These are phyloP conservation scores for Capillidium heterosporum DNA, from an alignment of 371 early-diverging fungal species.

Conservation along the genomic window DNA sequence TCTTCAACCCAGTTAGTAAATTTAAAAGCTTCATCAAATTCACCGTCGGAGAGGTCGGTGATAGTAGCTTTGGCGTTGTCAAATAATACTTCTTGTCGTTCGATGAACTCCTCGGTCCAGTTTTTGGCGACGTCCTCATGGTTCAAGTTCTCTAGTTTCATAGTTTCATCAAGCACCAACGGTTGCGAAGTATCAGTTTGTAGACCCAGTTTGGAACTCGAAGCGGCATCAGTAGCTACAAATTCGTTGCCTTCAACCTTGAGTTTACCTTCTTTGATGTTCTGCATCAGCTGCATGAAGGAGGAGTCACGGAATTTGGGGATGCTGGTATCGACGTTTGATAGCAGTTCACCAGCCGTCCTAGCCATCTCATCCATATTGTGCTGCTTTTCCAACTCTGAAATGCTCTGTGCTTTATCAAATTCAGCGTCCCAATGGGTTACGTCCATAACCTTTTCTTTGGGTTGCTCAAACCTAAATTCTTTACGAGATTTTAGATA, in stretches of 20 bases:
- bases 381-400: slow-evolving; percentile 11
- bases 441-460: background rate
- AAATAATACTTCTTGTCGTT: slow-evolving; percentile 25
- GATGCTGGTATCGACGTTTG: slow-evolving; percentile 51
- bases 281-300: slow-evolving; percentile 78
- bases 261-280: slow-evolving; percentile 72
- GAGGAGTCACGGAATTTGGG: slow-evolving; percentile 84
- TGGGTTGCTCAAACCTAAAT: slow-evolving; percentile 10
- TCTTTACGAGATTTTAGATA: slow-evolving; percentile 10
- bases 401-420: slow-evolving; percentile 28
- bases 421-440: slow-evolving; percentile 1
- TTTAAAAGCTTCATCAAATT: slow-evolving; percentile 22
- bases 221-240: slow-evolving; percentile 29
- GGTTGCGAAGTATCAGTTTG: slow-evolving; percentile 8
- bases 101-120: slow-evolving; percentile 23
- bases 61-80: slow-evolving; percentile 28
- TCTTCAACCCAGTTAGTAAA: slow-evolving; percentile 48
- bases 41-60: slow-evolving; percentile 11
- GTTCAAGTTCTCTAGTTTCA: slow-evolving; percentile 13
- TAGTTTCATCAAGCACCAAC: slow-evolving; percentile 25
- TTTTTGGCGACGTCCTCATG: slow-evolving; percentile 2
- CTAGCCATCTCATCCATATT: slow-evolving; percentile 37
- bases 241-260: slow-evolving; percentile 70
- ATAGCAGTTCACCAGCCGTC: slow-evolving; percentile 67
- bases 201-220: slow-evolving; percentile 11